These are phyloP conservation scores for Apostasia shenzhenica DNA, from an alignment of 106 monocot genomes.

Conservation along the genomic window DNA sequence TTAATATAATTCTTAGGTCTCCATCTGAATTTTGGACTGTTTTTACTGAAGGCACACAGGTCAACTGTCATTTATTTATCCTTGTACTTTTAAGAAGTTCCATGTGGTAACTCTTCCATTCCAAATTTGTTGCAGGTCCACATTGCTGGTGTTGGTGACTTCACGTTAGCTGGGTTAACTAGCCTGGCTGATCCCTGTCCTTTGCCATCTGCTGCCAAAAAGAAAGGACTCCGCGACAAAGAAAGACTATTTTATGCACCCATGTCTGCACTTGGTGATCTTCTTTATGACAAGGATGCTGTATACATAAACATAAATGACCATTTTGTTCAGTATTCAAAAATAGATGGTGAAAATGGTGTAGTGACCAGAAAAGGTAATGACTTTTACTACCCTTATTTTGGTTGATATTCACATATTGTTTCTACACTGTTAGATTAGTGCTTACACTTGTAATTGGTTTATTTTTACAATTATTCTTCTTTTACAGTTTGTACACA, in stretches of 20 bases:
- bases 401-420: not conserved
- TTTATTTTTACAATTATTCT: no score
- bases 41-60: no score
- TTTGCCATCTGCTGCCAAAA: constrained; percentile 94
- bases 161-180: constrained; percentile 60
- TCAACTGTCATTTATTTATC: no score
- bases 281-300: constrained; percentile 97
- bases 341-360: constrained; percentile 50
- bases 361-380: constrained; percentile 44
- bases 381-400: not conserved
- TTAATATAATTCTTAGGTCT: no score
- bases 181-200: constrained; percentile 86
- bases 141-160: constrained; percentile 94
- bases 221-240: constrained; percentile 89
- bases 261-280: constrained; percentile 98
- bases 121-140: constrained; percentile 53
- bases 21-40: no score
- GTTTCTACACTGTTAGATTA: not conserved
- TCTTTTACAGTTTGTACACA: no score
- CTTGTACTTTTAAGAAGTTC: no score
- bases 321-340: constrained; percentile 91
- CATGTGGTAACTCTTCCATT: not conserved
- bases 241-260: constrained; percentile 97
- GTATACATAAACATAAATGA: constrained; percentile 96
- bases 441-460: no score